Evolutionary conservation across 176 grass and related monocot species (phyloP).

Genomic region (Areca catechu): DNA sequence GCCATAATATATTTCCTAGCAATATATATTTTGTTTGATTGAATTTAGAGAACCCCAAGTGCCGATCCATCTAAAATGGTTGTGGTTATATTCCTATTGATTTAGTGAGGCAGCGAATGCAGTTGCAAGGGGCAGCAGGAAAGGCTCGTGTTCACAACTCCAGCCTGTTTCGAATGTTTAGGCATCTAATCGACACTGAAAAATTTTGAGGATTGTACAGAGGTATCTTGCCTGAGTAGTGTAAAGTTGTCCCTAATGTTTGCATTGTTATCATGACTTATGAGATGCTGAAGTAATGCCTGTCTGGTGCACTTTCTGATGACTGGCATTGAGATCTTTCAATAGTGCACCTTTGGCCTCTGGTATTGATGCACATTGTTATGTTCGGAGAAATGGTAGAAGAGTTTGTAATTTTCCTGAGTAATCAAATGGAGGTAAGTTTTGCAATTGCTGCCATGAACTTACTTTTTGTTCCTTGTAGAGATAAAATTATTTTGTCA

Average conservation of each 20-base stretch:
- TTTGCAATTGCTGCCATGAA: conserved; percentile 49
- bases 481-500: conserved; percentile 18
- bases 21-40: too few relatives aligned
- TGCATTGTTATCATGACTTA: conserved; percentile 92
- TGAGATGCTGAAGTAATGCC: conserved; percentile 56
- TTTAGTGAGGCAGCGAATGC: conserved; percentile 71
- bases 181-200: conserved; percentile 57
- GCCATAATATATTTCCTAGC: too few relatives aligned
- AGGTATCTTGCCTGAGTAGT: conserved; percentile 94
- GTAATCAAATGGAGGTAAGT: conserved; percentile 18
- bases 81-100: conserved; percentile 83
- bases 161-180: conserved; percentile 63
- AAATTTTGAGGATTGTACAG: conserved; percentile 73
- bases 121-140: conserved; percentile 77
- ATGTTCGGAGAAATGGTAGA: too few relatives aligned
- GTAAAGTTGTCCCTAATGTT: conserved; percentile 82
- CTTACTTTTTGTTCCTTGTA: neutral
- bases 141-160: conserved; percentile 55
- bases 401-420: too few relatives aligned
- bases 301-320: conserved; percentile 28
- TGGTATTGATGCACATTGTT: too few relatives aligned
- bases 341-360: too few relatives aligned
- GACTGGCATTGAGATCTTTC: conserved; percentile 18
- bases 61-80: neutral
- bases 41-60: too few relatives aligned